Evolutionary conservation across 2,329 filamentous ascomycete genomes (phyloP).

Genomic region (Alternaria gaisen): DNA sequence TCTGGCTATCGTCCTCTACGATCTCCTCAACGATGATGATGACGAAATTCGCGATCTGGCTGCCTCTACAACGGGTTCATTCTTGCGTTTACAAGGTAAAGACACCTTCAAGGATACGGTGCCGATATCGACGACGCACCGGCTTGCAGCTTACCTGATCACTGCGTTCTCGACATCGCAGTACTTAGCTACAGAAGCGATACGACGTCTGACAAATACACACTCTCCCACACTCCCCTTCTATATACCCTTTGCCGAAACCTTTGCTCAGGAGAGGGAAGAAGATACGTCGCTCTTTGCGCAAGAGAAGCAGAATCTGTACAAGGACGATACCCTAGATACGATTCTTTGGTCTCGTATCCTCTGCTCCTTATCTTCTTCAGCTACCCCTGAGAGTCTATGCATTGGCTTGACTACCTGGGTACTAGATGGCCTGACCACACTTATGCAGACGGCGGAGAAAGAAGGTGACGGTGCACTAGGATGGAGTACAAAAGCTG

Average conservation of each 20-base stretch:
- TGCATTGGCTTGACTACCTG: conserved; percentile 51
- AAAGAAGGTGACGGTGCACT: conserved; percentile 68
- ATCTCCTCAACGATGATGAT: conserved; percentile 78
- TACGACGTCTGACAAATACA: conserved; percentile 52
- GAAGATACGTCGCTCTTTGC: conserved; percentile 78
- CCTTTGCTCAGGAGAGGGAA: conserved; percentile 46
- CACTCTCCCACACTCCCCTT: background rate
- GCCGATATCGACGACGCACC: conserved; percentile 59
- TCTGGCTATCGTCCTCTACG: conserved; percentile 57
- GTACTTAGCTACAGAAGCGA: conserved; percentile 46
- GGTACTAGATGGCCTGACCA: conserved; percentile 60
- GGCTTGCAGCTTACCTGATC: conserved; percentile 46
- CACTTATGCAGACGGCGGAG: conserved; percentile 50
- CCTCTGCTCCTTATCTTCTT: conserved; percentile 49
- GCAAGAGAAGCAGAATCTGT: conserved; percentile 94
- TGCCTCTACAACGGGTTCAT: conserved; percentile 58
- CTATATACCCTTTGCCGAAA: conserved; percentile 18
- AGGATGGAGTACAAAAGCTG: conserved; percentile 75
- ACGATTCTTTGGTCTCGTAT: conserved; percentile 71
- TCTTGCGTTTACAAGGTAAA: conserved; percentile 52
- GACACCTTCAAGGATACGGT: conserved; percentile 49
- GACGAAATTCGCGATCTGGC: conserved; percentile 81
- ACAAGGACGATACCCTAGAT: conserved; percentile 82
- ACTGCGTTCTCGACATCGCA: conserved; percentile 45
- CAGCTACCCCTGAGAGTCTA: conserved; percentile 21